Evolutionary conservation across 78 protist species (phyloP).

Genomic region (Guillardia theta): DNA sequence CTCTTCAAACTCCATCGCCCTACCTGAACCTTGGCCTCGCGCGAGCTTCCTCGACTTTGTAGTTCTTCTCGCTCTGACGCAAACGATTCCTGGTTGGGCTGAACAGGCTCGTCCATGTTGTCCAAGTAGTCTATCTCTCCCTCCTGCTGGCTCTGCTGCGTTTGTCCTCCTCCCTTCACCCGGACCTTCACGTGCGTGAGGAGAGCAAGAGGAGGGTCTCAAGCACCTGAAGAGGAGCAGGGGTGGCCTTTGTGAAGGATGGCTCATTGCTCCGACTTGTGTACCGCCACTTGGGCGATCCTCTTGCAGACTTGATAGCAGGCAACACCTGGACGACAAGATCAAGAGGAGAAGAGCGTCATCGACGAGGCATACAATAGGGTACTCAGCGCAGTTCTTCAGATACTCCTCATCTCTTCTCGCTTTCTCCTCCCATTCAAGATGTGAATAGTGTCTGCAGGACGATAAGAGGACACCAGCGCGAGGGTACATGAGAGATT

Average conservation of each 20-base stretch:
- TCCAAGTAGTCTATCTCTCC: background rate
- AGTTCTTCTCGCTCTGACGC: background rate
- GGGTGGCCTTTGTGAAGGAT: background rate
- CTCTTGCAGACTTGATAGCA: background rate
- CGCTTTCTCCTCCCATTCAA: slow-evolving; percentile 29
- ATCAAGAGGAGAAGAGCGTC: background rate
- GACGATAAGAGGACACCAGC: background rate
- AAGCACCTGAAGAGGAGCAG: background rate
- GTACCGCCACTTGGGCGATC: background rate
- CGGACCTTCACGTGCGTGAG: background rate
- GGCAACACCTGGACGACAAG: background rate
- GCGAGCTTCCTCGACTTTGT: background rate
- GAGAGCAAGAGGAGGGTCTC: background rate
- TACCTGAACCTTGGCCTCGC: background rate
- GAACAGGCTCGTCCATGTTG: background rate
- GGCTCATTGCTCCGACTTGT: background rate
- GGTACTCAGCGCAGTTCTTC: slow-evolving; percentile 6
- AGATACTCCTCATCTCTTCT: background rate
- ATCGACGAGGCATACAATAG: background rate
- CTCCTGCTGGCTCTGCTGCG: background rate
- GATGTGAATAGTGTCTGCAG: background rate
- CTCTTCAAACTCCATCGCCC: background rate
- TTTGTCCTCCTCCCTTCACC: background rate
- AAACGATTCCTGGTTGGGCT: background rate
- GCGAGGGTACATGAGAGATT: background rate